A percentile compares a stretch with the other conserved stretches of the same genome.
phyloP scores from a whole-genome alignment of 2,329 filamentous ascomycete genomes.

The Aspergillus amoenus region DNA sequence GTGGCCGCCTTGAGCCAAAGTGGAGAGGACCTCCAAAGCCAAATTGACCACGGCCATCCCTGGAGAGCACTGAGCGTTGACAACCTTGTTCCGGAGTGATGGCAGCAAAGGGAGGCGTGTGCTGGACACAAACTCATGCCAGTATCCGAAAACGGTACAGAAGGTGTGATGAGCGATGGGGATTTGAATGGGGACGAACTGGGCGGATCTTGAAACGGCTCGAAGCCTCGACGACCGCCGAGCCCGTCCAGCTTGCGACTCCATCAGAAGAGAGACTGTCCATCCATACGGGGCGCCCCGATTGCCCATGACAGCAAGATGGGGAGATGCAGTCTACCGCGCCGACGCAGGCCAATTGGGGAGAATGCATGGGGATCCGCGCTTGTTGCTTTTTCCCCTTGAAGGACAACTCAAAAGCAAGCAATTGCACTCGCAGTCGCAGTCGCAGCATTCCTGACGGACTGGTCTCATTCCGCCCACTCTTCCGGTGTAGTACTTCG shows the following conservation, averaged over 20 bases:
- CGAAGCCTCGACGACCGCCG: too few species aligned
- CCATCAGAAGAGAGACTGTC: not conserved
- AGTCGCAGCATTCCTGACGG: not conserved
- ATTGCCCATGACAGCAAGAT: not conserved
- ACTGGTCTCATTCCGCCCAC: not conserved
- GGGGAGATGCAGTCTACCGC: not conserved
- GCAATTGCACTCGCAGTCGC: not conserved
- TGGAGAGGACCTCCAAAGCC: not conserved
- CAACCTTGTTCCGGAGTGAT: not conserved
- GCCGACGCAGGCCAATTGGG: not conserved
- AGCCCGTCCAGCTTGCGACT: too few species aligned
- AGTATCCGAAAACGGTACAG: slow-evolving; percentile 8
- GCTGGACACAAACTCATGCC: slow-evolving; percentile 7
- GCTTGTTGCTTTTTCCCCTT: not conserved
- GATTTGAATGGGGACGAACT: too few species aligned
- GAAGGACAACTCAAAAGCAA: not conserved
- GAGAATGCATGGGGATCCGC: not conserved
- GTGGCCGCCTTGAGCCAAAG: slow-evolving; percentile 1
- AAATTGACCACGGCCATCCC: not conserved
- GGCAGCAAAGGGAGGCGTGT: not conserved
- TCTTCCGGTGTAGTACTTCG: slow-evolving; percentile 4
- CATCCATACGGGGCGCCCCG: not conserved
- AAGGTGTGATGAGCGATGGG: too few species aligned
- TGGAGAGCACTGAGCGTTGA: not conserved
- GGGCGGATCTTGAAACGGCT: too few species aligned